Evolutionary conservation across 2,329 filamentous ascomycete species (phyloP), one percentile per base, ranked within the genome.

Genomic region (Metarhizium sp.): DNA sequence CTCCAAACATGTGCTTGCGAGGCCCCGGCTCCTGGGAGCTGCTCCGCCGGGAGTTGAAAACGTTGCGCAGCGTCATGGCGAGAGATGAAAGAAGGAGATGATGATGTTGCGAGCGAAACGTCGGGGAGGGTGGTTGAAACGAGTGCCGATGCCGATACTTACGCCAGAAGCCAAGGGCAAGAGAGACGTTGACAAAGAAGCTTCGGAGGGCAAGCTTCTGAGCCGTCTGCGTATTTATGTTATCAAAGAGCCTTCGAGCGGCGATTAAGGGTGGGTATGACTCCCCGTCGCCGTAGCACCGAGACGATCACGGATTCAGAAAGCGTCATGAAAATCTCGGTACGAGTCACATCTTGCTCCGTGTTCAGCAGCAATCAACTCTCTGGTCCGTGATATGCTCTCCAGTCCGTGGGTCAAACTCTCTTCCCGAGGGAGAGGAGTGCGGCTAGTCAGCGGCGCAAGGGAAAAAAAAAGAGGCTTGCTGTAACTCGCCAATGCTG

Each of bases 1-100:
- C 54, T 14, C 13, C n/a, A 10, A 55, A 38, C 53, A 51, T 47
- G 48, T 55, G 53, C 6, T 57, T 34, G 32, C 45, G 43, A 14
- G 18, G 8, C 11, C 30, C 20, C 2, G 32, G 14, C 20, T 40
- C 11, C 16, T 6, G 18, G 20, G 34, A 36, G n/a, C 30, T 25
- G 30, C 30, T 29, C 36, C 18, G 25, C 13, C 25, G 51, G 8
- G 7, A 3, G 32, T 30, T 25, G 36, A 54, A 54, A 5, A 43
- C 25, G 32, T 32, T 29, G 43, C 45, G 52, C 11, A 50, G 45
- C 34, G 52, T 25, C 52, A 54, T 54, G 45, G 45, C 45, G 45
- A 20, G 6, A 5, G 32, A 34, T 8, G 32, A 34, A 34, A 34
- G 10, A 34, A 34, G 10, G 2, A 34, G 32, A 11, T 7, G 32